phyloP scores from a whole-genome alignment of 208 protist genomes.

The Trypanosoma cruzi region DNA sequence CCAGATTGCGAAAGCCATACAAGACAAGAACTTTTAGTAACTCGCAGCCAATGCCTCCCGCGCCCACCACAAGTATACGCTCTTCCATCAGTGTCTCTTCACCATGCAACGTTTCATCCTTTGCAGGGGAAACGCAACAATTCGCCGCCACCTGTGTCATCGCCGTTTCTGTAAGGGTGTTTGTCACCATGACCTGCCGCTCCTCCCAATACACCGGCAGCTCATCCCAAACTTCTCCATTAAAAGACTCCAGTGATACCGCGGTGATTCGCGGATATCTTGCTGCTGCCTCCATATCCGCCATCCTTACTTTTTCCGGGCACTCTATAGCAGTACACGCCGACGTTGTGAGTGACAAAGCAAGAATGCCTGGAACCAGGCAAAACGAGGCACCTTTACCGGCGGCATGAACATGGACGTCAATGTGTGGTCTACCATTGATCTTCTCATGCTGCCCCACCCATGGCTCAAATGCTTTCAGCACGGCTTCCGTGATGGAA shows the following conservation, averaged over 20 bases:
- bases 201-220: slow-evolving; percentile 29
- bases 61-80: slow-evolving; percentile 96
- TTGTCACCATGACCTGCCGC: slow-evolving; percentile 1
- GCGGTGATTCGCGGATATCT: slow-evolving; percentile 12
- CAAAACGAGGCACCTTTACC: slow-evolving; percentile 33
- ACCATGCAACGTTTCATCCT: not conserved
- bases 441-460: not conserved
- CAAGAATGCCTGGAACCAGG: slow-evolving; percentile 29
- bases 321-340: not conserved
- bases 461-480: not conserved
- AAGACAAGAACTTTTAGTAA: slow-evolving; percentile 98
- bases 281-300: not conserved
- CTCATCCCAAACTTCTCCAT: not conserved
- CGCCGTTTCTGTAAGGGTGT: not conserved
- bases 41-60: slow-evolving; percentile 99
- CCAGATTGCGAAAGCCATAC: slow-evolving; percentile 93
- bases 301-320: not conserved
- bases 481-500: not conserved
- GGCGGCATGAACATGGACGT: slow-evolving; percentile 13
- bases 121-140: not conserved
- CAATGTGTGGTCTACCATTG: not conserved
- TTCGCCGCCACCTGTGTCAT: not conserved
- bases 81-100: slow-evolving; percentile 14
- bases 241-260: slow-evolving; percentile 12
- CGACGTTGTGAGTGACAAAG: not conserved